A percentile compares a stretch with the other conserved stretches of the same genome.
phyloP scores from a whole-genome alignment of 495 filamentous ascomycete genomes.

The Copromyces sp. region DNA sequence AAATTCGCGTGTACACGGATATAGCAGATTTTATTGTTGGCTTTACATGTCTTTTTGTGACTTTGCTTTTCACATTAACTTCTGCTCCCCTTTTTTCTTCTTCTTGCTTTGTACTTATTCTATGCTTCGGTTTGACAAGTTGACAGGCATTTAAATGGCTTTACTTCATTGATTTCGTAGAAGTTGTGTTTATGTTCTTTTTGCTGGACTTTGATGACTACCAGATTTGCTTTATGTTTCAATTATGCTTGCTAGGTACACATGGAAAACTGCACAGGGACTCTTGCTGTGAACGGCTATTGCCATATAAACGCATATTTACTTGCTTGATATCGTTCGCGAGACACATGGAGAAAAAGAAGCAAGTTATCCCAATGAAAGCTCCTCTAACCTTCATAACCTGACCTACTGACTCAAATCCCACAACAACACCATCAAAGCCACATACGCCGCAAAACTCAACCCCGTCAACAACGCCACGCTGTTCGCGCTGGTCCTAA shows the following conservation, averaged over 20 bases:
- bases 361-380: neutral
- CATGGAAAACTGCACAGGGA: no score
- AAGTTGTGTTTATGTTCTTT: neutral
- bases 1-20: constrained; percentile 1
- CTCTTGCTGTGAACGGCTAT: neutral
- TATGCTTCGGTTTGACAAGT: neutral
- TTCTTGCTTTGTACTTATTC: constrained; percentile 5
- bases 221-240: neutral
- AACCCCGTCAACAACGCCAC: constrained; percentile 76
- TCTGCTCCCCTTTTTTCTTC: neutral
- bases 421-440: constrained; percentile 65
- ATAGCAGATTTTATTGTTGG: neutral
- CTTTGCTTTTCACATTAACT: neutral
- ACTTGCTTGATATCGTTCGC: neutral
- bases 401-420: constrained; percentile 29
- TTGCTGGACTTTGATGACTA: neutral
- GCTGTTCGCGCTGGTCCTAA: constrained; percentile 78
- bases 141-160: neutral
- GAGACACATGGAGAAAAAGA: neutral
- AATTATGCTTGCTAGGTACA: neutral
- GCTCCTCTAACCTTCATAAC: neutral
- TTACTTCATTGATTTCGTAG: neutral
- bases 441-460: constrained; percentile 72
- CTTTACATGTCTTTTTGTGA: constrained; percentile 1
- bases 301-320: neutral